Evolutionary conservation across 352 stramenopile genomes (phyloP), one percentile per base, ranked within the genome.

Genomic region (Bremia lactucae): DNA sequence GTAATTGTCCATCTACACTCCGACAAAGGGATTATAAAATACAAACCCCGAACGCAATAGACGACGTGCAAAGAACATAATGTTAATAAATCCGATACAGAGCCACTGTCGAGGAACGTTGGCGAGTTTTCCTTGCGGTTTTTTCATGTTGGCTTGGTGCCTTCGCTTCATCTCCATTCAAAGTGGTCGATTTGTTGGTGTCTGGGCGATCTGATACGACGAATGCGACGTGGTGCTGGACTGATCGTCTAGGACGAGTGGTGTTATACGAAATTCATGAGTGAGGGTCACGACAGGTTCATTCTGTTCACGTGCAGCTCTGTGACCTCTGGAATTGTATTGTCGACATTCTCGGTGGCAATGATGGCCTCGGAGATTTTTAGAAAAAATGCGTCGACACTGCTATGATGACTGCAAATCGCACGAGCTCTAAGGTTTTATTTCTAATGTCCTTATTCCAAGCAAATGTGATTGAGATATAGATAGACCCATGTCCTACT

Each of bases 51-150:
- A 59, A 9, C 49, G 50, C 36, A 87, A 35, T 23, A 90, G 44
- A 0, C 72, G 63, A 19, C 58, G 55, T 11, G 76, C 74, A 31
- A 90, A 90, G 61, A 85, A 90, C 31, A 72, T 87, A 45, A 86
- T 90, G 45, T 77, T 49, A 8, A 68, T 52, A 52, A 65, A 80
- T 31, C 63, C 59, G 21, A 65, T 48, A 42, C 45, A 65, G 18
- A 84, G 55, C 43, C 75, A 81, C 25, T 67, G 50, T 13, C 54
- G 52, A 5, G 71, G 74, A 39, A 87, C 52, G 0, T 36, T 22
- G 1, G 47, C 19, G 10, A 60, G 25, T 36, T 56, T 56, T 11
- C 26, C 26, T 4, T 31, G 26, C 7, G 14, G 21, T 3, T 20
- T 24, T 19, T 44, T 26, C 24, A 50, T 46, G 15, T 59, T 49